phyloP scores from a whole-genome alignment of 345 rosid genomes.

The Arabis alpina region DNA sequence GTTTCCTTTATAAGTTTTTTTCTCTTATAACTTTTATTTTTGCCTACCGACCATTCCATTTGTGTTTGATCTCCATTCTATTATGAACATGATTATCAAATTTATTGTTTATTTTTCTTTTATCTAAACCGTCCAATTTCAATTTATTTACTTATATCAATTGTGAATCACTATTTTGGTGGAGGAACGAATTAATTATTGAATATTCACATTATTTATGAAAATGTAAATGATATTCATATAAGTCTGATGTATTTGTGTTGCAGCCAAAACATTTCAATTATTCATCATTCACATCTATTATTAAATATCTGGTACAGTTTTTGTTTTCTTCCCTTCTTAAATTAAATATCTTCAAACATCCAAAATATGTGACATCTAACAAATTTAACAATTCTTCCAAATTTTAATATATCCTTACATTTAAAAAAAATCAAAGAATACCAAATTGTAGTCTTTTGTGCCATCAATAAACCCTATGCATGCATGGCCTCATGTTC shows the following conservation, averaged over 20 bases:
- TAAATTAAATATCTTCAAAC: not conserved
- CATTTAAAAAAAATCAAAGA: not conserved
- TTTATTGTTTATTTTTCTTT: not conserved
- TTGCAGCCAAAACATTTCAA: too few relatives aligned
- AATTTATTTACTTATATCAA: not conserved
- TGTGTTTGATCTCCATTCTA: not conserved
- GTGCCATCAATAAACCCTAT: not conserved
- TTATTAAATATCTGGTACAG: not conserved
- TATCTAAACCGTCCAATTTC: not conserved
- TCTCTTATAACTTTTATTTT: not conserved
- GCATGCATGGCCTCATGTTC: constrained; percentile 23
- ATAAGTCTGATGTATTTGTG: too few relatives aligned
- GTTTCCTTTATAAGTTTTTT: not conserved
- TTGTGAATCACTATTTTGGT: constrained; percentile 1
- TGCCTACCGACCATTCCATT: constrained; percentile 14
- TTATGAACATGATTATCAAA: not conserved
- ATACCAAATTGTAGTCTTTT: not conserved
- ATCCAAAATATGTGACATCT: not conserved
- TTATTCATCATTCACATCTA: too few relatives aligned
- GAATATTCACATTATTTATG: too few relatives aligned
- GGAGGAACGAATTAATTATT: too few relatives aligned
- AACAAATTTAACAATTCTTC: not conserved
- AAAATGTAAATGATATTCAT: too few relatives aligned
- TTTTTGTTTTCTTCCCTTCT: not conserved
- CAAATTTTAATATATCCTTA: not conserved